phyloP scores from a whole-genome alignment of 805 yeast species.

The Jamesozyma lodderae region DNA sequence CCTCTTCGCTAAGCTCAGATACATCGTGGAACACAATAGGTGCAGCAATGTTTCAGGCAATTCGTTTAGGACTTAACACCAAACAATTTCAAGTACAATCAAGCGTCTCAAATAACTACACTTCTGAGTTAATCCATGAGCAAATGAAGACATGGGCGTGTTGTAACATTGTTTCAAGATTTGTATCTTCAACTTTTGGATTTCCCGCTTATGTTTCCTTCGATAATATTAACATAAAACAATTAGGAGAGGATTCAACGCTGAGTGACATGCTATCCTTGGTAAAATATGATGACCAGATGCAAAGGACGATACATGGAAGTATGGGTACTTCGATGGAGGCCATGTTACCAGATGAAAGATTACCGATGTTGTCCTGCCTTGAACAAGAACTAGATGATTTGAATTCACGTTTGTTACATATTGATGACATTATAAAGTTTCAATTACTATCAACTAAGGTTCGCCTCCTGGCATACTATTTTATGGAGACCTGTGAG shows the following conservation, averaged over 20 bases:
- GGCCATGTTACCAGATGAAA: background rate
- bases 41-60: conserved; percentile 84
- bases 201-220: conserved; percentile 86
- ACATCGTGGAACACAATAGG: conserved; percentile 93
- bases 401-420: background rate
- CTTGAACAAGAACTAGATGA: background rate
- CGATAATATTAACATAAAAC: conserved; percentile 32
- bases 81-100: conserved; percentile 41
- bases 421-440: background rate
- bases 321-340: background rate
- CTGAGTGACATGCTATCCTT: background rate
- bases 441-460: background rate
- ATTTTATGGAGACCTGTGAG: background rate
- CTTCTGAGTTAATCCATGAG: no score
- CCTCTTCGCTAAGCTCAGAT: conserved; percentile 89
- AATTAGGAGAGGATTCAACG: background rate
- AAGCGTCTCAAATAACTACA: conserved; percentile 33
- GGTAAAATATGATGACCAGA: background rate
- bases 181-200: conserved; percentile 85
- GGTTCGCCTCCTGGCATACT: background rate
- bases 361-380: background rate
- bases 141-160: conserved; percentile 88
- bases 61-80: conserved; percentile 77
- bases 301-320: background rate
- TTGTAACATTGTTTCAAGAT: conserved; percentile 81